phyloP scores from a whole-genome alignment of 306 rosid species.

The Dryas alaskensis region DNA sequence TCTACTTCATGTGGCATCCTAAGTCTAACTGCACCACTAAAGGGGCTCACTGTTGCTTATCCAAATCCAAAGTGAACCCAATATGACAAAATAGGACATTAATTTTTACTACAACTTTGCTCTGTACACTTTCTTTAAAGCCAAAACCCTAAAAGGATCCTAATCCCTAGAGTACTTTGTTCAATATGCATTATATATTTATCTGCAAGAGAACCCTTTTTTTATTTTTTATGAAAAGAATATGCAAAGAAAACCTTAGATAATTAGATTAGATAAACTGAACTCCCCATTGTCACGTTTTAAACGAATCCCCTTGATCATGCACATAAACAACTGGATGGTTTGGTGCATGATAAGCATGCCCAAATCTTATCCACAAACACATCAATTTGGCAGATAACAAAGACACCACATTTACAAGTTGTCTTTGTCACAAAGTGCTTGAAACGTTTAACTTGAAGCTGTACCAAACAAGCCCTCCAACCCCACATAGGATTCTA shows the following conservation, averaged over 20 bases:
- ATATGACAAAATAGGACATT: slow-evolving; percentile 32
- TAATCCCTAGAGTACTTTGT: slow-evolving; percentile 62
- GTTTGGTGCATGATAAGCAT: slow-evolving; percentile 35
- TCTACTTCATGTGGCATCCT: slow-evolving; percentile 30
- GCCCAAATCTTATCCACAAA: slow-evolving; percentile 40
- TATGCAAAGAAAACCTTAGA: too few species aligned
- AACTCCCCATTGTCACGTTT: too few species aligned
- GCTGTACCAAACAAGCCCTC: slow-evolving; percentile 36
- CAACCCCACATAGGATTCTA: slow-evolving; percentile 87
- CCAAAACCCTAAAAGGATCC: slow-evolving; percentile 29
- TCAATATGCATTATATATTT: slow-evolving; percentile 9
- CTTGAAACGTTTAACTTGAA: slow-evolving; percentile 23
- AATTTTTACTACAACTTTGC: slow-evolving; percentile 35
- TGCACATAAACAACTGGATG: slow-evolving; percentile 29
- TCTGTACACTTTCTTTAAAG: slow-evolving; percentile 39
- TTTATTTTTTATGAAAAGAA: too few species aligned
- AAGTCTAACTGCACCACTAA: slow-evolving; percentile 24
- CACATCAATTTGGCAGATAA: background rate
- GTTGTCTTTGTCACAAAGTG: slow-evolving; percentile 36
- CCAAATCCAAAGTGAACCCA: slow-evolving; percentile 31
- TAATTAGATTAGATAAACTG: slow-evolving; percentile 23
- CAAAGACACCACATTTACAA: background rate
- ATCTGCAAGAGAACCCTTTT: slow-evolving; percentile 12
- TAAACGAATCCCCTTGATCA: slow-evolving; percentile 32
- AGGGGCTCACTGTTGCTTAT: slow-evolving; percentile 28